phyloP scores from a whole-genome alignment of 2,329 filamentous ascomycete species.

The Neofusicoccum umdonicola region DNA sequence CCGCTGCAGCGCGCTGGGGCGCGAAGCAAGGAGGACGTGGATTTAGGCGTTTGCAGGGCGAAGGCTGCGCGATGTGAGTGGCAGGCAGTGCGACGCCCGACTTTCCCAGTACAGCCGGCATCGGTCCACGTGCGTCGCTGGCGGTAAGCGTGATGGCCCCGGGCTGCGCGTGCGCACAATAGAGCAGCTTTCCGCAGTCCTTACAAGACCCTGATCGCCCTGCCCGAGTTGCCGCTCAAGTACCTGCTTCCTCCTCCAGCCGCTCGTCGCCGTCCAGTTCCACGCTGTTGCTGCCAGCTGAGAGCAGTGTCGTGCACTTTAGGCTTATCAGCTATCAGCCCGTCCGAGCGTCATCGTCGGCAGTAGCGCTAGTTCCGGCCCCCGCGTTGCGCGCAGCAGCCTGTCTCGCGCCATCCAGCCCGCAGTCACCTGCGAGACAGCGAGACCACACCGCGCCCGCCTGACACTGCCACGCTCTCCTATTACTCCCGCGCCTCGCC shows the following conservation, averaged over 20 bases:
- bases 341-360: slow-evolving; percentile 10
- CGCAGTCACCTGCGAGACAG: slow-evolving; percentile 11
- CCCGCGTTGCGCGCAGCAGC: background rate
- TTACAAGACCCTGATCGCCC: slow-evolving; percentile 14
- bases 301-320: background rate
- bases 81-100: background rate
- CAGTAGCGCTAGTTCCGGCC: slow-evolving; percentile 1
- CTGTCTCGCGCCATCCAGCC: background rate
- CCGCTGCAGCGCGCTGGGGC: background rate
- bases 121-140: slow-evolving; percentile 6
- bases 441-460: background rate
- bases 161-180: background rate
- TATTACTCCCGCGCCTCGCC: background rate
- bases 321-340: background rate
- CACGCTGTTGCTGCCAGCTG: background rate
- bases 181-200: background rate
- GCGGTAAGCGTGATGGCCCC: slow-evolving; percentile 11
- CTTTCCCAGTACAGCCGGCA: background rate
- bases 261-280: background rate
- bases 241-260: background rate
- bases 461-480: slow-evolving; percentile 16
- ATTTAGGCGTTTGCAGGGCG: background rate
- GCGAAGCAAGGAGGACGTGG: background rate
- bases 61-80: background rate
- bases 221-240: background rate